Evolutionary conservation across 768 basidiomycete genomes (phyloP), one percentile per base, ranked within the genome.

Genomic region (Tricholoma sp.): DNA sequence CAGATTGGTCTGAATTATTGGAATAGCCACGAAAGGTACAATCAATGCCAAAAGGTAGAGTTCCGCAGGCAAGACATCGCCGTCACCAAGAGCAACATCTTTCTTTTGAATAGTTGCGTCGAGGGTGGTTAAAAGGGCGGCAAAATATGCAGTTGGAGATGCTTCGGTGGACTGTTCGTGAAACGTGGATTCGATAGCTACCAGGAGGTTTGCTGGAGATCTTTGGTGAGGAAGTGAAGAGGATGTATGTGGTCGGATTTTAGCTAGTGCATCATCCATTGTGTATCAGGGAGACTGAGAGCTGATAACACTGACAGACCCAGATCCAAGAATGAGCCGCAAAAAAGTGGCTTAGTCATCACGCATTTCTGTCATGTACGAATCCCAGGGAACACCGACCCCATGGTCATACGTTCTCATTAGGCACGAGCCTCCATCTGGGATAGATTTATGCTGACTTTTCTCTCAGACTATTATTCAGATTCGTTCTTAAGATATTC

Each of bases 141-240:
- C 91, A 71, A 95, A 97, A 75, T 98, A 98, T 31, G 97, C 96
- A 1, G 93, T 94, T 6, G 95, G 80, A 7, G 88, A 80, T 39
- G 74, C 72, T 53, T 88, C 85, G 7, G 86, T 77, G 58, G 74
- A 75, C 63, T 88, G 86, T 63, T 91, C 89, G 61, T 78, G 73
- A 62, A 87, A 81, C 39, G 86, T 91, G 13, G 84, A 80, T 71
- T 98, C 96, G 62, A 98, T 76, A 2, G 94, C 95, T 55, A 79
- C 72, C 44, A 98, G 80, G 20, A 98, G 82, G 47, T 81, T 84
- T 28, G 95, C 96, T 4, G 94, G 93, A 55, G 88, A 81, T 68
- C 91, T 91, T 74, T 98, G 94, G 66, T 96, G 91, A 1, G 85
- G 68, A n/a, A 95, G 76, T 6, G 82, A 79, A 0, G 94, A 95